A percentile compares a stretch with the other conserved stretches of the same genome.
Conservation (phyloP, 331 rosid genomes). For the Pyracantha coccinea region DNA sequence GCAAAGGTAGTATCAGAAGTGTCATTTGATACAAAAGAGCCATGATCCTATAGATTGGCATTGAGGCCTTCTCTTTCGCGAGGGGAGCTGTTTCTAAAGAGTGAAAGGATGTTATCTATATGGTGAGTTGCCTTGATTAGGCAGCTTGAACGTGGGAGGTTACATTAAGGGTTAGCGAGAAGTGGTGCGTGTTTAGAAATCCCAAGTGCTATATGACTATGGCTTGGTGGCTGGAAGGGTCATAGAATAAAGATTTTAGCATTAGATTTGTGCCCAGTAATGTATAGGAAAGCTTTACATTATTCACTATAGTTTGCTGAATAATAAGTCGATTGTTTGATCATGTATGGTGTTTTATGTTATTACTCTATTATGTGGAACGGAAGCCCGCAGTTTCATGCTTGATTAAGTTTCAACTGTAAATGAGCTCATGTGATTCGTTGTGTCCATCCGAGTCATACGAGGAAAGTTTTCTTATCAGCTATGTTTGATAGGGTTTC, state of each 20-base stretch:
- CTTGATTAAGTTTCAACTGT: background rate
- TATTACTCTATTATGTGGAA: background rate
- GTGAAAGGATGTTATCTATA: background rate
- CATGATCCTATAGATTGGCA: background rate
- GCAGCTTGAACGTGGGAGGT: background rate
- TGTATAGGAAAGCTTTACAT: background rate
- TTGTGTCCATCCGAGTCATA: background rate
- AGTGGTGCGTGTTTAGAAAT: background rate
- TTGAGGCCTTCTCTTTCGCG: background rate
- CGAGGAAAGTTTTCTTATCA: background rate
- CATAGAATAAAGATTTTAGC: background rate
- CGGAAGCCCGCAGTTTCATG: background rate
- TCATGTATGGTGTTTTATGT: background rate
- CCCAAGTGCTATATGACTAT: background rate
- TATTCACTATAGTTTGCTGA: background rate
- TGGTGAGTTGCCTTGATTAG: background rate
- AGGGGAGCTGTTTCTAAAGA: background rate
- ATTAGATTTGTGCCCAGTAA: background rate
- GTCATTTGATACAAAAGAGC: slow-evolving; percentile 24
- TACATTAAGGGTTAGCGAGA: background rate
- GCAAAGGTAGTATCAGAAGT: slow-evolving; percentile 80
- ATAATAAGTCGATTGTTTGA: background rate
- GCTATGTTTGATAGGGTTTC: background rate
- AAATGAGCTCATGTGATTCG: background rate
- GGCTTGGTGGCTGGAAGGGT: background rate